Conservation (phyloP, 2,329 filamentous ascomycete species). For the Fusarium sp. region DNA sequence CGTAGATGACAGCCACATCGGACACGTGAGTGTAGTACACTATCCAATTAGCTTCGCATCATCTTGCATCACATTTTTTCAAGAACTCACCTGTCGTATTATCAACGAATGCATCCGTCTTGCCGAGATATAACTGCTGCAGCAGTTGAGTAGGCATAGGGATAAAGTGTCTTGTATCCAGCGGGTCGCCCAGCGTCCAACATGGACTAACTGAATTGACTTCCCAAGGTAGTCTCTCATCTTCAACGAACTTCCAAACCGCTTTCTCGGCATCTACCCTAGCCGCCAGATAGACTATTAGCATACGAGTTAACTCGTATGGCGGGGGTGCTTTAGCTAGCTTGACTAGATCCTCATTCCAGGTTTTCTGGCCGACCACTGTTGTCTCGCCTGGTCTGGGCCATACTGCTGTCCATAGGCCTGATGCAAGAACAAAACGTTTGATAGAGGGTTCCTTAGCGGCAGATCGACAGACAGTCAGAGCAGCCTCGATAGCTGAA, state of each 20-base stretch:
- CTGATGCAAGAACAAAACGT: conserved; percentile 37
- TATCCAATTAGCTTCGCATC: conserved; percentile 2
- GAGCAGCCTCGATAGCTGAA: conserved; percentile 23
- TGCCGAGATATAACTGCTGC: conserved; percentile 37
- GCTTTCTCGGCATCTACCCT: conserved; percentile 40
- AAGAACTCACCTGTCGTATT: conserved; percentile 25
- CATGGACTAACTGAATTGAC: conserved; percentile 40
- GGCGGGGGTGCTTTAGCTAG: conserved; percentile 35
- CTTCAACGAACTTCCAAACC: conserved; percentile 38
- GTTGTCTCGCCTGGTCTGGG: conserved; percentile 11
- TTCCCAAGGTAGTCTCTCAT: conserved; percentile 34
- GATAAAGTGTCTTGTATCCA: conserved; percentile 21
- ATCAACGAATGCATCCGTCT: conserved; percentile 1
- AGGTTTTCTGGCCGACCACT: conserved; percentile 27
- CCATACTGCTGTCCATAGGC: conserved; percentile 33
- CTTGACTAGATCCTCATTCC: conserved; percentile 35
- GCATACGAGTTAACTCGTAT: conserved; percentile 20
- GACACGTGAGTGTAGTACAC: conserved; percentile 42
- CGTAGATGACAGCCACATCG: conserved; percentile 35
- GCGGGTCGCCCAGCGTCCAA: conserved; percentile 21
- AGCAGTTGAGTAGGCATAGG: conserved; percentile 38
- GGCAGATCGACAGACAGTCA: conserved; percentile 37
- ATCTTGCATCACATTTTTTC: accelerated
- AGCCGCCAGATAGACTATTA: conserved; percentile 19
- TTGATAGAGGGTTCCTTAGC: conserved; percentile 31